phyloP scores from a whole-genome alignment of 148 eudicot genomes.

The Chenopodium berlandieri region DNA sequence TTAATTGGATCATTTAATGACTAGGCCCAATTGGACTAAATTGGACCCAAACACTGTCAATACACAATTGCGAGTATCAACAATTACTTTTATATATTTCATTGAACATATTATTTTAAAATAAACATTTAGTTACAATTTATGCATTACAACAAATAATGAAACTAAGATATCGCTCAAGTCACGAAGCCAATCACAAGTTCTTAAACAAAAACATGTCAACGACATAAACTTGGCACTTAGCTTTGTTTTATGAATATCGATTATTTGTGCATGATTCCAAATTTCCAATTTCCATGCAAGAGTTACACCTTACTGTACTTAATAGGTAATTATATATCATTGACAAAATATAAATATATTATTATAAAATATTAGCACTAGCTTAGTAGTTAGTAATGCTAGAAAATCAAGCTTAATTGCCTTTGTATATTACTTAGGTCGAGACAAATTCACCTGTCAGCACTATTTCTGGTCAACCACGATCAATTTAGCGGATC shows the following conservation, averaged over 20 bases:
- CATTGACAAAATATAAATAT: too few relatives aligned
- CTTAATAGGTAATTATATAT: neutral
- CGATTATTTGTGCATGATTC: neutral
- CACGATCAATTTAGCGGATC: neutral
- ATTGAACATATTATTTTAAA: too few relatives aligned
- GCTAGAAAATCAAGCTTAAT: neutral
- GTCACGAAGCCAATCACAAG: neutral
- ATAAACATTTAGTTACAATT: too few relatives aligned
- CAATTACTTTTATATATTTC: too few relatives aligned
- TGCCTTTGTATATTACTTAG: neutral
- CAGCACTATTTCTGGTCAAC: conserved; percentile 26
- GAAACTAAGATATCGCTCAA: neutral
- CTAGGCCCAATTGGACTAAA: too few relatives aligned
- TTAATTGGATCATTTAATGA: too few relatives aligned
- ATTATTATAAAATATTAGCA: neutral
- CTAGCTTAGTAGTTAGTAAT: neutral
- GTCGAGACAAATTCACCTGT: conserved; percentile 23
- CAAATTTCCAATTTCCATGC: conserved; percentile 2
- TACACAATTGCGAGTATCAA: too few relatives aligned
- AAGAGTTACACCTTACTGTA: neutral
- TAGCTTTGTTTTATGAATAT: neutral
- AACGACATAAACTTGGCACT: neutral
- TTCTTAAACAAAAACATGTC: neutral
- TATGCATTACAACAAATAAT: too few relatives aligned
- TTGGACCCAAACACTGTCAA: too few relatives aligned